Conservation (phyloP, 2,329 filamentous ascomycete species). For the Neonectria punicea region DNA sequence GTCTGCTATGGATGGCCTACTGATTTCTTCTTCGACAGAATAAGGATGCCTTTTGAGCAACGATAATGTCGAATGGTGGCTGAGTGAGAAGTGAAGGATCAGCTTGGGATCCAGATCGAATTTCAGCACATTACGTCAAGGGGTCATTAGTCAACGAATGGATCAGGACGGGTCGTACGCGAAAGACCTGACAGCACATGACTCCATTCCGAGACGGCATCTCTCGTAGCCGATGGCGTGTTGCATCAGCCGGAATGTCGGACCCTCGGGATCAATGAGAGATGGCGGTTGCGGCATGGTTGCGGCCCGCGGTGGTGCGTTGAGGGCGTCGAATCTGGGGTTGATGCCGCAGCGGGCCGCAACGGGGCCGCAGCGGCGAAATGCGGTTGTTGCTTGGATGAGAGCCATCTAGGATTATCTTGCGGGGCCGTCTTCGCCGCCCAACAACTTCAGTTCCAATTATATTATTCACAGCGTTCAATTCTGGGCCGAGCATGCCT, state of each 20-base stretch:
- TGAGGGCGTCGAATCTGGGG: not conserved
- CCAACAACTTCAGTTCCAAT: not conserved
- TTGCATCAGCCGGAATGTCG: not conserved
- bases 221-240: not conserved
- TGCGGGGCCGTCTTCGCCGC: not conserved
- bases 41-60: no score
- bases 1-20: no score
- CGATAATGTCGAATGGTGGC: no score
- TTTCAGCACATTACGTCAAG: not conserved
- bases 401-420: not conserved
- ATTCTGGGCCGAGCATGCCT: not conserved
- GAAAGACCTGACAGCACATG: not conserved
- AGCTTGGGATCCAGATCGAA: not conserved
- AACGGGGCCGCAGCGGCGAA: not conserved
- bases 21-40: no score
- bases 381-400: not conserved
- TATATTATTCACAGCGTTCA: not conserved
- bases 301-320: not conserved
- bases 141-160: not conserved
- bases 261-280: not conserved
- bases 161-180: not conserved
- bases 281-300: not conserved
- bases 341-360: not conserved
- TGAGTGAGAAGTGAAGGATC: not conserved
- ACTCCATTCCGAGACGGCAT: not conserved